Evolutionary conservation across 2,329 filamentous ascomycete genomes (phyloP).

Genomic region (Cryphonectria nitschkei): DNA sequence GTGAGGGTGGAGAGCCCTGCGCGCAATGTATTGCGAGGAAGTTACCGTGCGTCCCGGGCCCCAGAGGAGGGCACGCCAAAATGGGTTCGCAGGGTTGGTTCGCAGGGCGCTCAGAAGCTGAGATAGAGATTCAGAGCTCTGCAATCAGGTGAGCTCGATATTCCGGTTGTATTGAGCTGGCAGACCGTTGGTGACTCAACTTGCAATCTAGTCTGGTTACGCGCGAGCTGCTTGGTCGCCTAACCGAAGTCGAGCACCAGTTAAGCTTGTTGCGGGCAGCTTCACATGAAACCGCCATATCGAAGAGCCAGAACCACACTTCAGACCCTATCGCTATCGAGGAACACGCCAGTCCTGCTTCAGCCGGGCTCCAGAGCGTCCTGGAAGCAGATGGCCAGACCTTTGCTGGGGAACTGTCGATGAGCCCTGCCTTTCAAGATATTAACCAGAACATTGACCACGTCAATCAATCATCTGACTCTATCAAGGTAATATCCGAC

Average conservation of each 20-base stretch:
- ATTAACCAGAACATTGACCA: conserved; percentile 12
- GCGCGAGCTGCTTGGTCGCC: conserved; percentile 12
- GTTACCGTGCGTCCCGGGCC: conserved; percentile 17
- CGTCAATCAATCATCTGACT: background rate
- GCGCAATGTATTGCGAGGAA: conserved; percentile 23
- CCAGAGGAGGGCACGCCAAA: conserved; percentile 9
- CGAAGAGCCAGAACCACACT: background rate
- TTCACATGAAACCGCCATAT: background rate
- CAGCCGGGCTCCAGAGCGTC: conserved; percentile 15
- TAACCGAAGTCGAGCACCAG: conserved; percentile 24
- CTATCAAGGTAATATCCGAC: background rate
- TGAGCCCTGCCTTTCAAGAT: conserved; percentile 15
- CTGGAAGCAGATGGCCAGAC: conserved; percentile 26
- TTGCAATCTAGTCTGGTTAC: background rate
- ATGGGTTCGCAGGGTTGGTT: background rate
- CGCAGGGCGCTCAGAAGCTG: background rate
- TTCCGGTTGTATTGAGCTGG: no score
- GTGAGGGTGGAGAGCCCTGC: conserved; percentile 27
- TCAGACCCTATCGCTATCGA: background rate
- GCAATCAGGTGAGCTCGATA: background rate
- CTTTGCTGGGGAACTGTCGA: conserved; percentile 26
- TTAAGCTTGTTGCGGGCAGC: conserved; percentile 17
- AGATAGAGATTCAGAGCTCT: background rate
- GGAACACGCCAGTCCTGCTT: background rate
- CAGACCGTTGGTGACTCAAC: background rate